Conservation (phyloP, 1,139 yeast species). For the Diutina ranongensis region DNA sequence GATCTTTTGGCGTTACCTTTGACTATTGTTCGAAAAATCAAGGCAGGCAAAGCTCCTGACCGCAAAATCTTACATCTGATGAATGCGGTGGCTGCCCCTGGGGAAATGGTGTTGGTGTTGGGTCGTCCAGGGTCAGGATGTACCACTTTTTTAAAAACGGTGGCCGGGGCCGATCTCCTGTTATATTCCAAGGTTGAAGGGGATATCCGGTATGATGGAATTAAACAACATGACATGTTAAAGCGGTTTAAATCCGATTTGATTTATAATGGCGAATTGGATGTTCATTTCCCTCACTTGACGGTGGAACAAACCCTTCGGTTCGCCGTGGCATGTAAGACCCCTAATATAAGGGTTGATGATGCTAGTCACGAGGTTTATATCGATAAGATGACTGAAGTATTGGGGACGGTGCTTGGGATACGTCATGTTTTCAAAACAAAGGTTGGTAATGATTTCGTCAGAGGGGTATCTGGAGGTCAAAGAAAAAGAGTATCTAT, state of each 20-base stretch:
- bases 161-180: constrained; percentile 3
- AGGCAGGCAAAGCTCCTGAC: not conserved
- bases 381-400: constrained; percentile 34
- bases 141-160: not conserved
- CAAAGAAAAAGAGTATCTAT: constrained; percentile 53
- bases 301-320: constrained; percentile 6
- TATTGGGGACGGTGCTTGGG: constrained; percentile 46
- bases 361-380: constrained; percentile 36
- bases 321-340: constrained; percentile 5
- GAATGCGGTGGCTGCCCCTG: constrained; percentile 16
- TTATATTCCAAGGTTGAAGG: constrained; percentile 3
- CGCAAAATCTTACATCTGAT: constrained; percentile 26
- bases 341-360: constrained; percentile 30
- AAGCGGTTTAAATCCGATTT: constrained; percentile 1
- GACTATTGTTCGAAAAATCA: not conserved
- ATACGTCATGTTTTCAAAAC: constrained; percentile 43
- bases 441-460: constrained; percentile 49
- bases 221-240: not conserved
- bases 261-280: constrained; percentile 4
- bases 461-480: constrained; percentile 58
- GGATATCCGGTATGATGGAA: constrained; percentile 4
- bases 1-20: not conserved
- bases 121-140: constrained; percentile 6
- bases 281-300: constrained; percentile 5
- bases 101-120: constrained; percentile 5